A percentile compares a stretch with the other conserved stretches of the same genome.
These are phyloP conservation scores for Bassia scoparia DNA, from an alignment of 148 eudicot genomes.

Conservation along the genomic window DNA sequence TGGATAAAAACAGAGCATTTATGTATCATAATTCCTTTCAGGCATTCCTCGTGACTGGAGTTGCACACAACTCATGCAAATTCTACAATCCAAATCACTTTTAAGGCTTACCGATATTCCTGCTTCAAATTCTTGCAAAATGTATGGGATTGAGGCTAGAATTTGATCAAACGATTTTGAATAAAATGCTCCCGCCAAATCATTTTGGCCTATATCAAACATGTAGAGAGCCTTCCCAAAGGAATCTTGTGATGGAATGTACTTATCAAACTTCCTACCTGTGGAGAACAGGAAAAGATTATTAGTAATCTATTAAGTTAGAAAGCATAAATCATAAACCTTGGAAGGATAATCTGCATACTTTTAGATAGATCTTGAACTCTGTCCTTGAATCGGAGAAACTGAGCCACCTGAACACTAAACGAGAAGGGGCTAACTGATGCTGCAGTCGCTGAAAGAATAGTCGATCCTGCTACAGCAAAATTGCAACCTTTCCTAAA, in stretches of 20 bases:
- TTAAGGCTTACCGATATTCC: conserved; percentile 50
- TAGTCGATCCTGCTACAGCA: conserved; percentile 81
- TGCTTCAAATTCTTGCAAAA: conserved; percentile 70
- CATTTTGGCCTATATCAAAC: conserved; percentile 97
- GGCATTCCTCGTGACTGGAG: not conserved
- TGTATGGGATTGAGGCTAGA: conserved; percentile 67
- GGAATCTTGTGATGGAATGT: conserved; percentile 60
- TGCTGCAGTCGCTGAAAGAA: conserved; percentile 68
- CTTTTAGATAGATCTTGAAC: conserved; percentile 57
- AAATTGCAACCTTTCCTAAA: conserved; percentile 75
- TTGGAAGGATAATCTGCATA: conserved; percentile 20
- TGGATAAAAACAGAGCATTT: conserved; percentile 20
- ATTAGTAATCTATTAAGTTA: not conserved
- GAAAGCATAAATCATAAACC: too few relatives aligned
- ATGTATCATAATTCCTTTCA: not conserved
- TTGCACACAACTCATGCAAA: not conserved
- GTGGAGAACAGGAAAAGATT: conserved; percentile 17
- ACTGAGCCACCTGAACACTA: conserved; percentile 79
- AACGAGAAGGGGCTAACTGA: conserved; percentile 92
- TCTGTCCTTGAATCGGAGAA: conserved; percentile 69
- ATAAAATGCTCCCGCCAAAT: conserved; percentile 80
- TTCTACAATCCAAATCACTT: not conserved
- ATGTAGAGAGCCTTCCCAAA: conserved; percentile 75
- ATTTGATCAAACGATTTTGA: conserved; percentile 79
- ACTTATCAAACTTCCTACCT: conserved; percentile 67